Conservation (phyloP, 1,284 basidiomycete species). For the Porogramme epimiltina region DNA sequence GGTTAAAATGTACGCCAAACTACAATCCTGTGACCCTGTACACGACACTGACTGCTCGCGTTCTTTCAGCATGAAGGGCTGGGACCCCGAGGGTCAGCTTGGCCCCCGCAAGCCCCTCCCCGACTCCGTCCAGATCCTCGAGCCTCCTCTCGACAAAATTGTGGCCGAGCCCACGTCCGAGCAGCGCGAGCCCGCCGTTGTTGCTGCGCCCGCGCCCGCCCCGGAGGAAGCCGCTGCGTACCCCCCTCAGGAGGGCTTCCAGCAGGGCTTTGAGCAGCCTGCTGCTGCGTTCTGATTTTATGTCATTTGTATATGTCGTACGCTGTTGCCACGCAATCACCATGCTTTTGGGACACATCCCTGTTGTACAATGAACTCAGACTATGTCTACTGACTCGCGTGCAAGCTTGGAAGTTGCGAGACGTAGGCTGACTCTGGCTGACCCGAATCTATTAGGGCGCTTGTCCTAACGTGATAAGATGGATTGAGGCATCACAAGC, state of each 20-base stretch:
- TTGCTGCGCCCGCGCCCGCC: conserved; percentile 50
- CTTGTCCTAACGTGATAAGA: too few species aligned
- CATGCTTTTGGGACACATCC: conserved; percentile 12
- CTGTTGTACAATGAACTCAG: conserved; percentile 1
- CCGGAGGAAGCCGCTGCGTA: conserved; percentile 51
- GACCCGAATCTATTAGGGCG: neutral
- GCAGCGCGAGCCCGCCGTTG: conserved; percentile 65
- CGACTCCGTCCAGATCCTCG: conserved; percentile 91
- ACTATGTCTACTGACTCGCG: neutral
- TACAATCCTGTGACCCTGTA: neutral
- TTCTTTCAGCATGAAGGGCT: conserved; percentile 86
- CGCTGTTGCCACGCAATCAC: conserved; percentile 16
- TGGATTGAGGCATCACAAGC: too few species aligned
- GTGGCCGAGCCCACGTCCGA: conserved; percentile 81
- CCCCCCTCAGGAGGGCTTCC: conserved; percentile 37
- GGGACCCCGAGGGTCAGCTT: conserved; percentile 87
- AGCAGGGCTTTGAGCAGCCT: conserved; percentile 37
- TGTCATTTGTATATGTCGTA: conserved; percentile 15
- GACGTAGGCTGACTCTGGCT: too few species aligned
- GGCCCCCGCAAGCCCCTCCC: conserved; percentile 96
- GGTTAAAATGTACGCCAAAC: conserved; percentile 89
- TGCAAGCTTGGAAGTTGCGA: too few species aligned
- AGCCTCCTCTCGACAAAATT: conserved; percentile 82
- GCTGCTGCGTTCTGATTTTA: conserved; percentile 33
- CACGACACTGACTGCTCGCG: too few species aligned